Evolutionary conservation across 1,284 basidiomycete species (phyloP), one percentile per base, ranked within the genome.

Genomic region (Hypsizygus ulmarius): DNA sequence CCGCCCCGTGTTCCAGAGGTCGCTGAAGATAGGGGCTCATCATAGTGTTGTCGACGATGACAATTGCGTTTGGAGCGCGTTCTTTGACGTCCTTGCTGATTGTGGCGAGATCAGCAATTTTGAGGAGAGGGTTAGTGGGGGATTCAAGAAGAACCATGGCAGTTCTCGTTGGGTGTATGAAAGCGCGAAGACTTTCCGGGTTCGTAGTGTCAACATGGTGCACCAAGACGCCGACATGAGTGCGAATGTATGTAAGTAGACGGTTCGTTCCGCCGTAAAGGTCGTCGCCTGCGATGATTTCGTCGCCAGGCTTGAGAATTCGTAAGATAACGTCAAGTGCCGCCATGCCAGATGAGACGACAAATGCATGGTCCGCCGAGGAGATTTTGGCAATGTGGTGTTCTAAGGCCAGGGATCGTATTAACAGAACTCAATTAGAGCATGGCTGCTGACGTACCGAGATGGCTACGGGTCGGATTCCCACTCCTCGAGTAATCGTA

Each of bases 11-110:
- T 64, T 98, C 93, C 43, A 99, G 80, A 1, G 97, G 97, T 46
- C 95, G 78, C 70, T 97, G 95, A 14, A 99, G 79, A 69, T 98
- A 99, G 8, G 97, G 97, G 62, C 94, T 97, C 95, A 99, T 97
- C 97, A 99, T 99, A 54, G 97, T 99, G 69, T 99, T 99, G 70
- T 99, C 97, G 18, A 95, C 93, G 25, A 97, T 91, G 52, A 97
- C 74, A 59, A 96, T 65, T 1, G 93, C 93, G 58, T 88, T 77
- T 12, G 90, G 89, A 14, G 88, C 84, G 36, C 81, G 79, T 57
- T 85, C 82, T 64, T 94, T 92, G 54, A 96, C 90, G 56, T 89
- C 76, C 43, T 79, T 77, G 53, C 86, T 84, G 57, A 97, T 92
- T 19, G 75, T 75, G 8, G 86, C 86, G 48, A 99, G 78, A 68